These are phyloP conservation scores for Botryotinia narcissicola DNA, from an alignment of 2,329 filamentous ascomycete species.

Conservation along the genomic window DNA sequence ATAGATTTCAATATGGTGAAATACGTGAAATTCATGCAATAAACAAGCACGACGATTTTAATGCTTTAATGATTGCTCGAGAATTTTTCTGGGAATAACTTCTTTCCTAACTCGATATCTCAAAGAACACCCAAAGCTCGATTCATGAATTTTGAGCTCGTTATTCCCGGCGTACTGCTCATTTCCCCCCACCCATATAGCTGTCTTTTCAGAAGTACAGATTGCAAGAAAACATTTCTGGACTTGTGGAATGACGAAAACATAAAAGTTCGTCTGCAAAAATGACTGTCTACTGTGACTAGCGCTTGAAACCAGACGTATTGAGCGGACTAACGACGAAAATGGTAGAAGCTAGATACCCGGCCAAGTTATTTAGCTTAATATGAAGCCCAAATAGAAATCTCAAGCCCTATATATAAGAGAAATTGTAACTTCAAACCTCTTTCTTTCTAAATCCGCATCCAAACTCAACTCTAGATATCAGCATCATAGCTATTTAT, in stretches of 20 bases:
- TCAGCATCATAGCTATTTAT: neutral
- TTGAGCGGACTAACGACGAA: neutral
- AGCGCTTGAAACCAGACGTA: neutral
- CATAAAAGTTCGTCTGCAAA: neutral
- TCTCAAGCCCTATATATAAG: neutral
- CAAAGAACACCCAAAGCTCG: neutral
- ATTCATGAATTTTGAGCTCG: neutral
- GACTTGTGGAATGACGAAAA: neutral
- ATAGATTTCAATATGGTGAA: neutral
- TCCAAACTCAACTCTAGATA: neutral
- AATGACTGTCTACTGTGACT: neutral
- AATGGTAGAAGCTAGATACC: neutral
- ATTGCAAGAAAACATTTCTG: neutral
- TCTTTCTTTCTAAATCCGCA: neutral
- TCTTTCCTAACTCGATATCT: neutral
- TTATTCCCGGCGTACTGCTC: neutral
- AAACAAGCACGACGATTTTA: neutral
- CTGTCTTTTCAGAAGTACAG: neutral
- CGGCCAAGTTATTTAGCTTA: neutral
- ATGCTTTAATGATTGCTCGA: neutral
- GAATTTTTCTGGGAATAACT: neutral
- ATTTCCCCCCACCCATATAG: neutral
- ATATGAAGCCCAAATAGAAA: neutral
- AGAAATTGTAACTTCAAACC: neutral
- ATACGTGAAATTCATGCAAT: neutral